phyloP scores from a whole-genome alignment of 768 basidiomycete genomes.

The Tylopilus rubrobrunneus region DNA sequence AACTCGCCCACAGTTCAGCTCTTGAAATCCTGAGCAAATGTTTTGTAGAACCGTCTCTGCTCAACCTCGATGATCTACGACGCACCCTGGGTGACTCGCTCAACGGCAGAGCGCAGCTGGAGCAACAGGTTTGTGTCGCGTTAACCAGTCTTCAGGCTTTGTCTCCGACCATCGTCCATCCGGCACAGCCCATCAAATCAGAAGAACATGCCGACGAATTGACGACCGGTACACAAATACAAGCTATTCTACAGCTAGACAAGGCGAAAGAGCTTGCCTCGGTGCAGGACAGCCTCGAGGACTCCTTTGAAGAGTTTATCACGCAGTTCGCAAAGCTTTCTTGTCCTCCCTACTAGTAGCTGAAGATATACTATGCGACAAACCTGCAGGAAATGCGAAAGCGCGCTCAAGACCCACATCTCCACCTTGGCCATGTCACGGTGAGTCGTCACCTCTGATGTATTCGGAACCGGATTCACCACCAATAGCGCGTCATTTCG shows the following conservation, averaged over 20 bases:
- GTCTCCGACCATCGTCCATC: constrained; percentile 26
- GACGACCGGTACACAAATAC: constrained; percentile 44
- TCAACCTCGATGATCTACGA: constrained; percentile 49
- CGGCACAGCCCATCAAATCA: constrained; percentile 59
- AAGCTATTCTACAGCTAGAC: constrained; percentile 48
- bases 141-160: constrained; percentile 12
- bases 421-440: constrained; percentile 46
- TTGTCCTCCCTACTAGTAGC: no score
- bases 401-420: constrained; percentile 70
- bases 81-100: constrained; percentile 41
- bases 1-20: constrained; percentile 33
- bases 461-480: not conserved
- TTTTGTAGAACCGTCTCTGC: constrained; percentile 46
- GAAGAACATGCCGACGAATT: constrained; percentile 43
- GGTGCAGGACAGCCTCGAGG: constrained; percentile 68
- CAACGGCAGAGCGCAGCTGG: constrained; percentile 37
- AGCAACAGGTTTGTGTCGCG: constrained; percentile 41
- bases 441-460: constrained; percentile 19
- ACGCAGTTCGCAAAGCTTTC: constrained; percentile 56
- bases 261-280: constrained; percentile 72
- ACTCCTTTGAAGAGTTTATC: constrained; percentile 83
- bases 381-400: constrained; percentile 77
- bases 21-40: constrained; percentile 41
- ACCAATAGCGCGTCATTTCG: not conserved
- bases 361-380: constrained; percentile 88